Evolutionary conservation across 2,329 filamentous ascomycete species (phyloP).

Genomic region (Colletotrichum sp.): DNA sequence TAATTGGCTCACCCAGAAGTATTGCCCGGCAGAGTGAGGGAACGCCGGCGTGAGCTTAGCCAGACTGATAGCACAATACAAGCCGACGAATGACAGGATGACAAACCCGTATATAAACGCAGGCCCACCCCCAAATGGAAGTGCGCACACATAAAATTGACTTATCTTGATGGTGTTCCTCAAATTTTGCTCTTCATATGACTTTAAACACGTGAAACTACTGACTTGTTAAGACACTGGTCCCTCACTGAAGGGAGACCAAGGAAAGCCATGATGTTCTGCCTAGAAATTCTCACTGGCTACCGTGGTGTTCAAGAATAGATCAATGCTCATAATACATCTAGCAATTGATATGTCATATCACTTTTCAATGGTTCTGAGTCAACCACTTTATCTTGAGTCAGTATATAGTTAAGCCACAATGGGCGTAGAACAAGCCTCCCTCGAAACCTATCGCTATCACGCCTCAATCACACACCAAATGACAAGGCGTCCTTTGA

Average conservation of each 20-base stretch:
- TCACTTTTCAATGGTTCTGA: neutral
- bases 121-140: fast-evolving
- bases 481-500: fast-evolving
- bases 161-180: fast-evolving
- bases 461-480: neutral
- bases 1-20: fast-evolving
- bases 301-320: neutral
- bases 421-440: fast-evolving
- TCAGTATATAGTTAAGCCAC: neutral
- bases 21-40: no score
- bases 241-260: fast-evolving
- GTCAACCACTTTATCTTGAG: neutral
- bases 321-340: fast-evolving
- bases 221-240: fast-evolving
- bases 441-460: neutral
- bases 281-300: fast-evolving
- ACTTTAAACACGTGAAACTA: no score
- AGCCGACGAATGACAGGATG: no score
- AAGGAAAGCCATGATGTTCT: neutral
- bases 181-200: no score
- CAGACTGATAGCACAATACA: no score
- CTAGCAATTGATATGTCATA: fast-evolving
- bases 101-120: no score
- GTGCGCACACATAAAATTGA: fast-evolving
- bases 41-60: no score